phyloP scores from a whole-genome alignment of 2,329 filamentous ascomycete genomes.

The Penicillium sp. region DNA sequence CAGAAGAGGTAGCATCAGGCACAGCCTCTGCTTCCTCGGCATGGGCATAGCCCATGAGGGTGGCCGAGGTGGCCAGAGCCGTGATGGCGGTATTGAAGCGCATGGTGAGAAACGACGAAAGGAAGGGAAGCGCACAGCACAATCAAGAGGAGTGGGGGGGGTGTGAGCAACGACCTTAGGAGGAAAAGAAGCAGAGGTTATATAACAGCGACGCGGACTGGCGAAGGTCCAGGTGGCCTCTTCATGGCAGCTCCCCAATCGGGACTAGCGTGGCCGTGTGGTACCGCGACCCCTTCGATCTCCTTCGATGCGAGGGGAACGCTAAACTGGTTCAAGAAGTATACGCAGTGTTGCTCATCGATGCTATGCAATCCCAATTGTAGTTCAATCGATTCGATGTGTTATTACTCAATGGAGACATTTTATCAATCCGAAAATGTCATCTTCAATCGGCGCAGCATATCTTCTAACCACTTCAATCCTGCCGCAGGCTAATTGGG shows the following conservation, averaged over 20 bases:
- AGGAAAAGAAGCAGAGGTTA: slow-evolving; percentile 30
- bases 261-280: slow-evolving; percentile 23
- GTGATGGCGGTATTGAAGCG: slow-evolving; percentile 80
- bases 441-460: neutral
- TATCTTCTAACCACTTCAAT: neutral
- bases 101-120: slow-evolving; percentile 59
- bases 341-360: neutral
- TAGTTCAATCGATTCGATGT: neutral
- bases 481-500: neutral
- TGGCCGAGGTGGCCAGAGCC: slow-evolving; percentile 68
- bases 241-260: slow-evolving; percentile 34
- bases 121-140: slow-evolving; percentile 25
- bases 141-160: slow-evolving; percentile 15
- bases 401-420: neutral
- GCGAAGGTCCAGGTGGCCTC: slow-evolving; percentile 47
- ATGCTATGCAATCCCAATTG: neutral
- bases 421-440: neutral
- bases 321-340: neutral
- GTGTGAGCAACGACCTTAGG: slow-evolving; percentile 16
- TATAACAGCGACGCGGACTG: slow-evolving; percentile 31
- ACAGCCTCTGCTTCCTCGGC: slow-evolving; percentile 68
- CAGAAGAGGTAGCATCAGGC: slow-evolving; percentile 55
- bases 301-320: slow-evolving; percentile 10
- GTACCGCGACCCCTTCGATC: slow-evolving; percentile 16
- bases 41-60: slow-evolving; percentile 66